phyloP scores from a whole-genome alignment of 2,329 filamentous ascomycete species.

The Penicillium nordicum region DNA sequence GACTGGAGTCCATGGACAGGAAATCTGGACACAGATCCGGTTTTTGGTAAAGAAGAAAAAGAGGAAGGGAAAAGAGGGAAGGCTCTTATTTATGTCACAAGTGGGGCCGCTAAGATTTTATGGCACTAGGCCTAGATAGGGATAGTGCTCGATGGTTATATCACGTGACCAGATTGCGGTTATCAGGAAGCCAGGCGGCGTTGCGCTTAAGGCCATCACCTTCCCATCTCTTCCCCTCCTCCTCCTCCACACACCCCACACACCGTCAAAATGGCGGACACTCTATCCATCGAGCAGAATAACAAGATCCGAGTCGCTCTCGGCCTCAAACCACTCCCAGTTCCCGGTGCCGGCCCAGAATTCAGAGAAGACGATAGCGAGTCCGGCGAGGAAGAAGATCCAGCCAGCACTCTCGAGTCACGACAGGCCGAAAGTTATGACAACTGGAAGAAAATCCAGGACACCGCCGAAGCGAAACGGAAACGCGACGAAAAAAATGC shows the following conservation, averaged over 20 bases:
- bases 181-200: slow-evolving; percentile 5
- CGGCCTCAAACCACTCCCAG: slow-evolving; percentile 84
- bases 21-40: slow-evolving; percentile 85
- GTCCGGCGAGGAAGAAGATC: slow-evolving; percentile 60
- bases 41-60: slow-evolving; percentile 40
- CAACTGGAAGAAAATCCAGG: slow-evolving; percentile 58
- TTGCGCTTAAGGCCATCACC: not conserved
- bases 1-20: slow-evolving; percentile 53
- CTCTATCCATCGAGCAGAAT: slow-evolving; percentile 82
- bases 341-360: slow-evolving; percentile 63
- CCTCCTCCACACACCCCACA: not conserved
- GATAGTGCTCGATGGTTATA: not conserved
- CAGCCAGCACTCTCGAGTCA: slow-evolving; percentile 77
- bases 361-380: slow-evolving; percentile 54
- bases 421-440: slow-evolving; percentile 43
- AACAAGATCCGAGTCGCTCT: slow-evolving; percentile 87
- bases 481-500: slow-evolving; percentile 77
- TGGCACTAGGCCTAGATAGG: slow-evolving; percentile 22
- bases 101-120: slow-evolving; percentile 12
- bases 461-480: slow-evolving; percentile 68
- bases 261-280: slow-evolving; percentile 44
- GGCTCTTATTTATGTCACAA: slow-evolving; percentile 27
- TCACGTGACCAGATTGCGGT: slow-evolving; percentile 17
- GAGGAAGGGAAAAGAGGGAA: slow-evolving; percentile 36
- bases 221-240: not conserved